Percentiles rank a stretch among this genome's conserved stretches.
phyloP scores from a whole-genome alignment of 75 land plant species.

The Pinus tabuliformis region DNA sequence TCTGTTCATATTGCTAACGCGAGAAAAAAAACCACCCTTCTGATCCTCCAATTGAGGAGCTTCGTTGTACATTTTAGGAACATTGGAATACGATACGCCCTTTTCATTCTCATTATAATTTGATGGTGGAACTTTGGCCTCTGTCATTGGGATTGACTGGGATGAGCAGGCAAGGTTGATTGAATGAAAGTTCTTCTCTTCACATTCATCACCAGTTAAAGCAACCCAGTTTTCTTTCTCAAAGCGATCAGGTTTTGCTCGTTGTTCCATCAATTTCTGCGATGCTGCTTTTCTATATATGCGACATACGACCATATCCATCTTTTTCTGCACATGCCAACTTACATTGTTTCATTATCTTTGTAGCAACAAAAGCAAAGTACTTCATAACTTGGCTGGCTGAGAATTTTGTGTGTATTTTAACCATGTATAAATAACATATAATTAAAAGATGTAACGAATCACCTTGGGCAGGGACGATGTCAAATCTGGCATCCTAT shows the following conservation, averaged over 20 bases:
- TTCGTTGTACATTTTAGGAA: too few species aligned
- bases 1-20: too few species aligned
- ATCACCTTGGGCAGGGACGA: not conserved
- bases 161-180: too few species aligned
- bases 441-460: not conserved
- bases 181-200: not conserved
- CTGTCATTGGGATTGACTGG: too few species aligned
- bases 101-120: too few species aligned
- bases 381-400: not conserved
- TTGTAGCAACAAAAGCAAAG: not conserved
- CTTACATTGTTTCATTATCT: not conserved
- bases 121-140: too few species aligned
- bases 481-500: constrained; percentile 5
- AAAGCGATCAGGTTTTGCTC: not conserved
- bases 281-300: not conserved
- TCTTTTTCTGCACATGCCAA: not conserved
- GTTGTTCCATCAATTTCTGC: not conserved
- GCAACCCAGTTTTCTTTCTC: not conserved
- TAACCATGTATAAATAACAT: too few species aligned
- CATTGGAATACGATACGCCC: too few species aligned
- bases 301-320: not conserved
- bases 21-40: too few species aligned
- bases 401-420: too few species aligned
- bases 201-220: not conserved
- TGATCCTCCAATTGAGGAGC: too few species aligned